phyloP scores from a whole-genome alignment of 352 stramenopile genomes.

The Phytopythium chamaehyphon region DNA sequence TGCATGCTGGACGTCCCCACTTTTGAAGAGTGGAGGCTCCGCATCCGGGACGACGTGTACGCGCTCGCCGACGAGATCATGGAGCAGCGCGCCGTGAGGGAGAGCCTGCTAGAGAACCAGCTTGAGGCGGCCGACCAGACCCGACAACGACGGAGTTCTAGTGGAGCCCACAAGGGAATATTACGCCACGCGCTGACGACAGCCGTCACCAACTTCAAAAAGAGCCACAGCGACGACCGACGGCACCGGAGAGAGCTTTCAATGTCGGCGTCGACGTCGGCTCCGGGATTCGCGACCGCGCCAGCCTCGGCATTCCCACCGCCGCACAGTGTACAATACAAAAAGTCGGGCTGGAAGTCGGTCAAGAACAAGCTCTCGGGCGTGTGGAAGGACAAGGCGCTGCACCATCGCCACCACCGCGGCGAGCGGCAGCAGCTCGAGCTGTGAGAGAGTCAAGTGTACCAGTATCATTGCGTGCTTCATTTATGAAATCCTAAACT shows the following conservation, averaged over 20 bases:
- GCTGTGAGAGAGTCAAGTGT: not conserved
- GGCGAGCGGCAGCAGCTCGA: constrained; percentile 3
- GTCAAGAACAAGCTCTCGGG: constrained; percentile 5
- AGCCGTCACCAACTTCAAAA: constrained; percentile 4
- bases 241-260: too few relatives aligned
- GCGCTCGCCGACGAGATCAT: constrained; percentile 3
- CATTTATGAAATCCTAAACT: too few relatives aligned
- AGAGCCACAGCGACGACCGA: constrained; percentile 4
- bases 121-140: not conserved
- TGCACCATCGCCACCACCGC: not conserved
- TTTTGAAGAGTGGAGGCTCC: constrained; percentile 8
- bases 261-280: too few relatives aligned
- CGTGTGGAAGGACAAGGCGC: constrained; percentile 1
- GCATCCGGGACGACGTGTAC: constrained; percentile 8
- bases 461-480: too few relatives aligned
- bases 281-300: too few relatives aligned
- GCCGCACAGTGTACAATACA: not conserved
- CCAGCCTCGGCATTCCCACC: not conserved
- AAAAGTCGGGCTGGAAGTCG: constrained; percentile 6
- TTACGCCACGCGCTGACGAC: constrained; percentile 4
- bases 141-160: not conserved
- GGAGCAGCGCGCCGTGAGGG: not conserved
- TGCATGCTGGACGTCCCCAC: constrained; percentile 17
- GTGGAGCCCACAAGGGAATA: not conserved
- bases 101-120: not conserved